Conservation (phyloP, 345 rosid genomes). For the Bruguiera gymnorhiza region DNA sequence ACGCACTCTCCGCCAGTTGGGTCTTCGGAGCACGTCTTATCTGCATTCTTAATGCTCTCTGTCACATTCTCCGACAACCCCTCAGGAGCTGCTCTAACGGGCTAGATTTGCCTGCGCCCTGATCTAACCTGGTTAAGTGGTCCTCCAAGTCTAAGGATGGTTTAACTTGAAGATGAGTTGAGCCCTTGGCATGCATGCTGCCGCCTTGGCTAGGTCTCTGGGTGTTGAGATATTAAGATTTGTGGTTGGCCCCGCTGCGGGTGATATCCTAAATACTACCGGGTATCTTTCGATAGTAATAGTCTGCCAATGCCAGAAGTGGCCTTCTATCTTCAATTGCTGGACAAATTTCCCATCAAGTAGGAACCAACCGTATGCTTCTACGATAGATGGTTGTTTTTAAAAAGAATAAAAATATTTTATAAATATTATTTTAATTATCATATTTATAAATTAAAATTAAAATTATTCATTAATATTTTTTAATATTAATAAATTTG, state of each 20-base stretch:
- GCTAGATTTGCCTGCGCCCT: slow-evolving; percentile 29
- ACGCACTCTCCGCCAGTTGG: slow-evolving; percentile 91
- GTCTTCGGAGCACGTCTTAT: slow-evolving; percentile 67
- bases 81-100: slow-evolving; percentile 69
- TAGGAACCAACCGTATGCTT: too few relatives aligned
- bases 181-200: slow-evolving; percentile 26
- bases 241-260: neutral
- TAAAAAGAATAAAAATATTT: too few relatives aligned
- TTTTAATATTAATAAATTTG: too few relatives aligned
- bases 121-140: slow-evolving; percentile 10
- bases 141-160: slow-evolving; percentile 33
- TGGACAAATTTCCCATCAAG: too few relatives aligned
- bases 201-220: slow-evolving; percentile 26
- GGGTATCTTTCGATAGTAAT: too few relatives aligned
- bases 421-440: too few relatives aligned
- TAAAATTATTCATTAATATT: too few relatives aligned
- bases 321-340: too few relatives aligned
- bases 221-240: slow-evolving; percentile 50
- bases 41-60: slow-evolving; percentile 78
- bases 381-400: too few relatives aligned
- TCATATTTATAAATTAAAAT: too few relatives aligned
- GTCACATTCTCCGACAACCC: slow-evolving; percentile 65
- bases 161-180: slow-evolving; percentile 22
- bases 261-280: too few relatives aligned
- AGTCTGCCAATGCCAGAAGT: too few relatives aligned